Percentiles rank a stretch among this genome's conserved stretches.
These are phyloP conservation scores for Pouteria glomerata DNA, from an alignment of 148 eudicot genomes.

Conservation along the genomic window DNA sequence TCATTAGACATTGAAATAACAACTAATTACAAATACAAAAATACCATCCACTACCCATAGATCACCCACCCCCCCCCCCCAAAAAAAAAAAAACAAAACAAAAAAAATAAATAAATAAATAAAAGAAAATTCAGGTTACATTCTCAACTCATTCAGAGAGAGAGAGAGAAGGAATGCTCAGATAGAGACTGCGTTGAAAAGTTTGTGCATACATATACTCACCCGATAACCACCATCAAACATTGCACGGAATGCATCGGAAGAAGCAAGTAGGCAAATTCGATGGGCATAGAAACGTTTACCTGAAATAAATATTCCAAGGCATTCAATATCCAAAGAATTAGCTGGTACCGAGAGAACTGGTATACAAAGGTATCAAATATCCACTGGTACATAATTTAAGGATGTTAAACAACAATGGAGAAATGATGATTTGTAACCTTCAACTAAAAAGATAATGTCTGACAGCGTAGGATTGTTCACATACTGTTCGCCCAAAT, in stretches of 20 bases:
- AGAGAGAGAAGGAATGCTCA: too few relatives aligned
- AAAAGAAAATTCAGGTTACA: too few relatives aligned
- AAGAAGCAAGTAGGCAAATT: slow-evolving; percentile 92
- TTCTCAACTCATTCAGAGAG: not conserved
- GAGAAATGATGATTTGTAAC: slow-evolving; percentile 22
- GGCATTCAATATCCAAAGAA: not conserved
- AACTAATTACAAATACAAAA: not conserved
- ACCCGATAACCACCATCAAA: slow-evolving; percentile 98
- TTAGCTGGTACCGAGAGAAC: not conserved
- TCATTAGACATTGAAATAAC: not conserved
- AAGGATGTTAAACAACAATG: slow-evolving; percentile 4
- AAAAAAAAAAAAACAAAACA: not conserved
- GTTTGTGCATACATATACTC: slow-evolving; percentile 16
- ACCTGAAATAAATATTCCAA: slow-evolving; percentile 31
- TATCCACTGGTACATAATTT: not conserved
- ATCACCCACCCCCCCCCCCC: not conserved
- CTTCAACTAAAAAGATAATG: slow-evolving; percentile 84
- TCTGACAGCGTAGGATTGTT: slow-evolving; percentile 80
- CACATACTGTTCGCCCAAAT: slow-evolving; percentile 86
- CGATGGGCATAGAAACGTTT: slow-evolving; percentile 89
- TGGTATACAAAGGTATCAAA: not conserved
- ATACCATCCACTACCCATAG: not conserved
- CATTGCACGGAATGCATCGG: slow-evolving; percentile 98
- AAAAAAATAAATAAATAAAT: too few relatives aligned
- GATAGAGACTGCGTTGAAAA: not conserved